Conservation (phyloP, 192 early-diverging fungal genomes). For the Anaeromyces robustus region DNA sequence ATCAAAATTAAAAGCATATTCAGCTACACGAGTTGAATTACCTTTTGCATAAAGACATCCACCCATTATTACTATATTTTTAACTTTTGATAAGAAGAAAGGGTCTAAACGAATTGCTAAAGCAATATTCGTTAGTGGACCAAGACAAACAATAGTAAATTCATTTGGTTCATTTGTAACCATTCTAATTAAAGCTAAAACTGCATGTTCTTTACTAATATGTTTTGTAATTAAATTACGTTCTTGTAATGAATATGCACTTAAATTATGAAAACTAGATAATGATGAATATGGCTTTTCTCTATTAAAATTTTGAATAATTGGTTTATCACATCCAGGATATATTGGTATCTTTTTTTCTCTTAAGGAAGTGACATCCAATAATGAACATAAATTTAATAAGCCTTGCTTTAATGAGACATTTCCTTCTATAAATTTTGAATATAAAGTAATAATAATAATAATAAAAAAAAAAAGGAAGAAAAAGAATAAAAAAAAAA, state of each 20-base stretch:
- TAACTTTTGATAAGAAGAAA: conserved; percentile 21
- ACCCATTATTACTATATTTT: conserved; percentile 24
- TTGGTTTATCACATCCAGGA: background rate
- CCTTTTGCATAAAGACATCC: conserved; percentile 22
- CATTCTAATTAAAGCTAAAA: conserved; percentile 14
- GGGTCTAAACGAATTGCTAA: conserved; percentile 26
- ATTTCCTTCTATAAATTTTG: background rate
- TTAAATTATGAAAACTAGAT: background rate
- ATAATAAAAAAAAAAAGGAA: too few species aligned
- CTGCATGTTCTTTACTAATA: conserved; percentile 12
- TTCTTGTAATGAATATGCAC: background rate
- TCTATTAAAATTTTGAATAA: background rate
- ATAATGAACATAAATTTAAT: background rate
- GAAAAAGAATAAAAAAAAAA: too few species aligned
- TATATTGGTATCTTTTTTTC: background rate
- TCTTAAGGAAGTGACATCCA: background rate
- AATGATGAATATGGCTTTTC: background rate
- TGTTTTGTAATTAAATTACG: background rate
- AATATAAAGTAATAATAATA: too few species aligned
- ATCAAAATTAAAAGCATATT: conserved; percentile 1
- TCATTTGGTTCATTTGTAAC: conserved; percentile 14
- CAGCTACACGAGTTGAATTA: conserved; percentile 20
- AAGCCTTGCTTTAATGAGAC: background rate
- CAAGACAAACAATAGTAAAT: conserved; percentile 17
- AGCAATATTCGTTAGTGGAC: conserved; percentile 30